These are phyloP conservation scores for Trypanosoma boissoni DNA, from an alignment of 208 protist genomes.

Conservation along the genomic window DNA sequence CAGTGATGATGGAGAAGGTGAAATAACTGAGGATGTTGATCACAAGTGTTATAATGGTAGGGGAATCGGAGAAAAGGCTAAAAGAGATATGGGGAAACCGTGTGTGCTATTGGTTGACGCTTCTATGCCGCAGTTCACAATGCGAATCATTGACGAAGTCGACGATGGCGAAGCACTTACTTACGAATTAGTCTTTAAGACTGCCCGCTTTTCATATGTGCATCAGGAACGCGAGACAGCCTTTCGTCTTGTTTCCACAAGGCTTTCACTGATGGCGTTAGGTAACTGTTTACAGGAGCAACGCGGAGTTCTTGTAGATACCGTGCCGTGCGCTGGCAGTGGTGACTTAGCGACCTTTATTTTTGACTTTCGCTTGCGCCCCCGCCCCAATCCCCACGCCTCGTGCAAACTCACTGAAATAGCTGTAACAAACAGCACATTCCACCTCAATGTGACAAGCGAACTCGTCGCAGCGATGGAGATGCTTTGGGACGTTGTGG, in stretches of 20 bases:
- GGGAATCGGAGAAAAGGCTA: constrained; percentile 13
- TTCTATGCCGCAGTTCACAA: not conserved
- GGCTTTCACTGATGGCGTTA: constrained; percentile 8
- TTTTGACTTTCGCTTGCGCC: constrained; percentile 1
- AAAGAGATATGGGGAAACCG: not conserved
- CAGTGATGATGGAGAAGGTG: too few species aligned
- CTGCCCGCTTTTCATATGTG: constrained; percentile 4
- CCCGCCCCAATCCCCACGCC: constrained; percentile 7
- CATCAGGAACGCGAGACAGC: not conserved
- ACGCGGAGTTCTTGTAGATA: not conserved
- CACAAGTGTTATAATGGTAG: constrained; percentile 14
- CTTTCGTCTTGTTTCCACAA: not conserved
- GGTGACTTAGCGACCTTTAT: not conserved
- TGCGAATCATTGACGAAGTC: constrained; percentile 8
- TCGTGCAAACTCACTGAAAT: constrained; percentile 22
- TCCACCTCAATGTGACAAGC: constrained; percentile 22
- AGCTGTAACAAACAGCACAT: not conserved
- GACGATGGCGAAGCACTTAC: not conserved
- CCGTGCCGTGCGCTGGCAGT: not conserved
- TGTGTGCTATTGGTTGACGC: constrained; percentile 9
- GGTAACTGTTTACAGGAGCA: too few species aligned
- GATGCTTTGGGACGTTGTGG: constrained; percentile 38
- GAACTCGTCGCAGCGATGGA: constrained; percentile 27
- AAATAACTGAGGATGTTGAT: too few species aligned
- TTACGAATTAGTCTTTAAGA: constrained; percentile 1